These are phyloP conservation scores for Globisporangium solare DNA, from an alignment of 352 stramenopile genomes.

Conservation along the genomic window DNA sequence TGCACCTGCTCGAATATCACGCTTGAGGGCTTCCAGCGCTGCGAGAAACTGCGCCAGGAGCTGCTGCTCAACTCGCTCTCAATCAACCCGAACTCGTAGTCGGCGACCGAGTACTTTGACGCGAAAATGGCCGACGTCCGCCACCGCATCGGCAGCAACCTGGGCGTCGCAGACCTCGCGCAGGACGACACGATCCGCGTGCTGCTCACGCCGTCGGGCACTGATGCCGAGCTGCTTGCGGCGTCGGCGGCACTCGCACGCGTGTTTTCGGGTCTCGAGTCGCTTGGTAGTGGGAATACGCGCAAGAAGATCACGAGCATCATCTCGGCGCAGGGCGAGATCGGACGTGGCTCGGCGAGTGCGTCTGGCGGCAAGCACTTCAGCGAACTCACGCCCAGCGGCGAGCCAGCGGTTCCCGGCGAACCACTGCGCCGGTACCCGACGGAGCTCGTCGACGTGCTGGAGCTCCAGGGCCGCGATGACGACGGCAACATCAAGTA, in stretches of 20 bases:
- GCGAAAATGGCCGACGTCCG: conserved; percentile 58
- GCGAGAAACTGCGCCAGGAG: conserved; percentile 64
- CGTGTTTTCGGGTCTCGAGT: conserved; percentile 42
- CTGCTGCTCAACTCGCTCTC: conserved; percentile 76
- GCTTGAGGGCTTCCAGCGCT: conserved; percentile 53
- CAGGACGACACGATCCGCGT: conserved; percentile 45
- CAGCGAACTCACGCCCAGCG: conserved; percentile 72
- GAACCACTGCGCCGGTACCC: conserved; percentile 56
- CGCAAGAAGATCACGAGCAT: conserved; percentile 73
- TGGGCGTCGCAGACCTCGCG: conserved; percentile 54
- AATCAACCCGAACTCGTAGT: conserved; percentile 77
- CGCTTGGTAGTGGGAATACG: conserved; percentile 15
- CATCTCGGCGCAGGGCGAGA: conserved; percentile 79
- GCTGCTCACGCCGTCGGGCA: conserved; percentile 79
- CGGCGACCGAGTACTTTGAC: conserved; percentile 58
- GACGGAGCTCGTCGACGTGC: conserved; percentile 53
- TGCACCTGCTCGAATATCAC: conserved; percentile 85
- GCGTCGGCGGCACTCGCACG: conserved; percentile 64
- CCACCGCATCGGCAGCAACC: conserved; percentile 48
- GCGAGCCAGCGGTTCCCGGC: conserved; percentile 35
- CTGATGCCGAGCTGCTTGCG: conserved; percentile 82
- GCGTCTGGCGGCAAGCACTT: conserved; percentile 80
- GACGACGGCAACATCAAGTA: conserved; percentile 45
- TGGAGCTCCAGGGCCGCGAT: conserved; percentile 55
- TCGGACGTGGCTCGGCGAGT: conserved; percentile 72